Evolutionary conservation across 345 rosid species (phyloP).

Genomic region (Camelina neglecta): DNA sequence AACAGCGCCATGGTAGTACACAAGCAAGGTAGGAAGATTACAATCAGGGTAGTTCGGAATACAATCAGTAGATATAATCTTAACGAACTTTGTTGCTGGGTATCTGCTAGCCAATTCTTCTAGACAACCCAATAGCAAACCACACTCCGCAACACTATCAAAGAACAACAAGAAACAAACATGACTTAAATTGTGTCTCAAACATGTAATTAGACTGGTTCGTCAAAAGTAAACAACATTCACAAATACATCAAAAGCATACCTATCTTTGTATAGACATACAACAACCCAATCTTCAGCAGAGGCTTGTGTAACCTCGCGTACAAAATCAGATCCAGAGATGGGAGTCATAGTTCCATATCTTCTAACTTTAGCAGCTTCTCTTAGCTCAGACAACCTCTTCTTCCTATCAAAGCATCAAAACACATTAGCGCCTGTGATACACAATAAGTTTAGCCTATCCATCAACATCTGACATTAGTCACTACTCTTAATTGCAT

Average conservation of each 20-base stretch:
- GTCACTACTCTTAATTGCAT: background rate
- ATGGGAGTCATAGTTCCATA: slow-evolving; percentile 88
- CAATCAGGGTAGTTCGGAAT: slow-evolving; percentile 91
- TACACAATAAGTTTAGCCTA: slow-evolving; percentile 18
- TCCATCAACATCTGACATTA: background rate
- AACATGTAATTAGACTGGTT: background rate
- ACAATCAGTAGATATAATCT: slow-evolving; percentile 94
- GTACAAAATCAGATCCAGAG: slow-evolving; percentile 86
- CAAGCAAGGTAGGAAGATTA: slow-evolving; percentile 89
- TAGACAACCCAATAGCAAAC: slow-evolving; percentile 72
- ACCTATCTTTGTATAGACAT: slow-evolving; percentile 95
- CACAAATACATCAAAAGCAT: slow-evolving; percentile 19
- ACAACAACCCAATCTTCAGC: slow-evolving; percentile 96
- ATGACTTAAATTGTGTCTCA: background rate
- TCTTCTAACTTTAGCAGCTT: slow-evolving; percentile 60
- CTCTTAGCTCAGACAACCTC: slow-evolving; percentile 86
- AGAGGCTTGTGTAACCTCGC: slow-evolving; percentile 93
- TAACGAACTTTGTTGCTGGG: slow-evolving; percentile 93
- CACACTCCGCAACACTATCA: slow-evolving; percentile 73
- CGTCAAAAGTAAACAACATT: background rate
- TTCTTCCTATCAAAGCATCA: slow-evolving; percentile 69
- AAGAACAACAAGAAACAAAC: slow-evolving; percentile 18
- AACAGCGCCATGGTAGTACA: slow-evolving; percentile 84
- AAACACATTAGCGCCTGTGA: background rate
- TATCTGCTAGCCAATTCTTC: slow-evolving; percentile 84